A percentile compares a stretch with the other conserved stretches of the same genome.
Evolutionary conservation across 2,329 filamentous ascomycete species (phyloP).

Genomic region (Colletotrichum truncatum): DNA sequence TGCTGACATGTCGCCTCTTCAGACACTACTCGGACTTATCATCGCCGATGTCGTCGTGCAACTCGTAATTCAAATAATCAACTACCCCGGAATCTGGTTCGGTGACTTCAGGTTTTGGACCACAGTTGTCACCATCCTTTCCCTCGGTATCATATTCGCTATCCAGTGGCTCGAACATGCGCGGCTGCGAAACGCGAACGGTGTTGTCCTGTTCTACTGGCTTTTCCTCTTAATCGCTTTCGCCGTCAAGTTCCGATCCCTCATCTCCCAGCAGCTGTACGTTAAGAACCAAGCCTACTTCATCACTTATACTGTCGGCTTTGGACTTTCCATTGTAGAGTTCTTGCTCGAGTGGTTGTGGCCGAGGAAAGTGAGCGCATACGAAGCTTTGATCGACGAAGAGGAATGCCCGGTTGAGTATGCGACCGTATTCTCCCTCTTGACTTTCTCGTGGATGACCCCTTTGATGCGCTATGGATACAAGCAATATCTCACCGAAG

Average conservation of each 20-base stretch:
- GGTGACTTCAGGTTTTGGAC: slow-evolving; percentile 90
- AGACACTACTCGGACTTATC: slow-evolving; percentile 72
- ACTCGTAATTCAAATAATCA: slow-evolving; percentile 78
- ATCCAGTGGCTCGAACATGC: slow-evolving; percentile 90
- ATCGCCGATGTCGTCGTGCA: slow-evolving; percentile 76
- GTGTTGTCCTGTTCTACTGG: slow-evolving; percentile 92
- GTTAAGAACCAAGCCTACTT: slow-evolving; percentile 77
- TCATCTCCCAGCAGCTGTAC: slow-evolving; percentile 82
- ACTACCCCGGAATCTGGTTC: slow-evolving; percentile 75
- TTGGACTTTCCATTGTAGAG: slow-evolving; percentile 74
- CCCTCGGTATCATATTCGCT: slow-evolving; percentile 77
- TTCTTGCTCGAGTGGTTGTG: slow-evolving; percentile 88
- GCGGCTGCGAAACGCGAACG: slow-evolving; percentile 84
- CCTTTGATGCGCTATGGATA: slow-evolving; percentile 97
- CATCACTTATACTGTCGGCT: slow-evolving; percentile 75
- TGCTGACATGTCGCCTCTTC: slow-evolving; percentile 25
- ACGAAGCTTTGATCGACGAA: slow-evolving; percentile 66
- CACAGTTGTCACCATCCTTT: slow-evolving; percentile 75
- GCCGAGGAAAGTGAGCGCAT: slow-evolving; percentile 76
- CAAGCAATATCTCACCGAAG: slow-evolving; percentile 88
- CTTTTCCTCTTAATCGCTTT: slow-evolving; percentile 83
- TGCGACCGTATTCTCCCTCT: slow-evolving; percentile 89
- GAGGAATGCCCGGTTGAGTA: slow-evolving; percentile 83
- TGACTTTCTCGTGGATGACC: slow-evolving; percentile 99
- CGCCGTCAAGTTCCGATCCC: slow-evolving; percentile 84